These are phyloP conservation scores for Saccharum spontaneum DNA, from an alignment of 176 grass and related monocot genomes.

Conservation along the genomic window DNA sequence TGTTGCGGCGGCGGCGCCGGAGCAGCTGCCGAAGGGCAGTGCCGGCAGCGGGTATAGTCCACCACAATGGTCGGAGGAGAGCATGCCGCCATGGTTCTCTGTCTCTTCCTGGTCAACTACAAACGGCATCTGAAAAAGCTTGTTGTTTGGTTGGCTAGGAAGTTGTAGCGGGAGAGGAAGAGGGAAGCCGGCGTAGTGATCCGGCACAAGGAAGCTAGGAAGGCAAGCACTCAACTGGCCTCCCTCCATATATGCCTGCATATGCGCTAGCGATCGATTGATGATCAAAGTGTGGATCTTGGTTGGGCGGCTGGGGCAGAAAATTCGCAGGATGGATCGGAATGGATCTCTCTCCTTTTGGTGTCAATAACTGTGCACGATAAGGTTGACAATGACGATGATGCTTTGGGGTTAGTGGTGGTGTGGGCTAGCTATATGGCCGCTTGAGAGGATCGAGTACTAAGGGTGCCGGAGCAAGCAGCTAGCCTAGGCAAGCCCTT, in stretches of 20 bases:
- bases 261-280: constrained; percentile 1
- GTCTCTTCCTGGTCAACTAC: constrained; percentile 34
- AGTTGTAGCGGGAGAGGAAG: constrained; percentile 43
- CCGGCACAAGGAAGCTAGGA: constrained; percentile 37
- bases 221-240: constrained; percentile 37
- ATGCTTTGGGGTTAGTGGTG: constrained; percentile 29
- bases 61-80: constrained; percentile 34
- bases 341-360: constrained; percentile 6
- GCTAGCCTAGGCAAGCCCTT: constrained; percentile 28
- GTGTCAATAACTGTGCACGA: constrained; percentile 27
- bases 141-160: constrained; percentile 28
- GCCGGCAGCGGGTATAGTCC: constrained; percentile 40
- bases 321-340: constrained; percentile 20
- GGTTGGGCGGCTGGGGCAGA: neutral
- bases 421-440: constrained; percentile 45
- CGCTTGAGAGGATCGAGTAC: neutral
- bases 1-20: neutral
- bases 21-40: constrained; percentile 23
- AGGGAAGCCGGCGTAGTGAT: constrained; percentile 21
- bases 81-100: constrained; percentile 34
- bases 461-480: neutral
- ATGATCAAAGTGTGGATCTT: constrained; percentile 44
- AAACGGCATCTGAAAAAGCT: constrained; percentile 45
- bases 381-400: constrained; percentile 34
- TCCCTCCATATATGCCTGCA: constrained; percentile 60